Conservation (phyloP, 139 green algal genomes). For the Chlamydomonas incerta region DNA sequence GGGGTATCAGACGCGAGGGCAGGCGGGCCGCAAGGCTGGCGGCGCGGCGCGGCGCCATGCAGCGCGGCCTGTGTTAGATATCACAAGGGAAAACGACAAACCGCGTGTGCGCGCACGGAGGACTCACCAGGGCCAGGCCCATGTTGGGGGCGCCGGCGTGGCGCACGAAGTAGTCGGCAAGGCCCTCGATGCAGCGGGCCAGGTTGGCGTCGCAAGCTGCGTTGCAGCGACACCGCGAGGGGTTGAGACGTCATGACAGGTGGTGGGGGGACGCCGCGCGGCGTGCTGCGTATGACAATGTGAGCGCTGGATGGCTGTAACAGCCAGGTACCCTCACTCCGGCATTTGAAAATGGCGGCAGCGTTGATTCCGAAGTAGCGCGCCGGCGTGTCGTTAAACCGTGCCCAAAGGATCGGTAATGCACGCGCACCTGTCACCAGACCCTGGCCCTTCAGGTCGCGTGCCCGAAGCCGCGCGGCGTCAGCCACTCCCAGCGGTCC, state of each 20-base stretch:
- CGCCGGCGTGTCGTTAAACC: background rate
- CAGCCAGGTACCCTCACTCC: background rate
- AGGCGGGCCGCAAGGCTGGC: no score
- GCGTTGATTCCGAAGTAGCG: no score
- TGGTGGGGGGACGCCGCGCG: no score
- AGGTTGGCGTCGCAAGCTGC: background rate
- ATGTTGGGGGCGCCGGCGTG: background rate
- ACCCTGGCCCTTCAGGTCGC: background rate
- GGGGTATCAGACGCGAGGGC: no score
- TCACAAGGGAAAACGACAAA: no score
- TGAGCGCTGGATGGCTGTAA: background rate
- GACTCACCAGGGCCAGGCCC: background rate
- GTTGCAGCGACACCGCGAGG: background rate
- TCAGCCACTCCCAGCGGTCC: background rate
- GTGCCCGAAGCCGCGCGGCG: background rate
- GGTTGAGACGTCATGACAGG: no score
- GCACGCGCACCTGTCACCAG: background rate
- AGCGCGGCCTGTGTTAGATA: no score
- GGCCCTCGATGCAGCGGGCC: background rate
- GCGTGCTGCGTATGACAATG: background rate
- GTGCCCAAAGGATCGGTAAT: background rate
- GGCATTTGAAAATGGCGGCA: background rate
- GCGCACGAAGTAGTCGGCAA: conserved; percentile 8
- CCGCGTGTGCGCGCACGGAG: no score
- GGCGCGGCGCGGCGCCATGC: no score